Evolutionary conservation across 768 basidiomycete species (phyloP).

Genomic region (Fomitopsis serialis): DNA sequence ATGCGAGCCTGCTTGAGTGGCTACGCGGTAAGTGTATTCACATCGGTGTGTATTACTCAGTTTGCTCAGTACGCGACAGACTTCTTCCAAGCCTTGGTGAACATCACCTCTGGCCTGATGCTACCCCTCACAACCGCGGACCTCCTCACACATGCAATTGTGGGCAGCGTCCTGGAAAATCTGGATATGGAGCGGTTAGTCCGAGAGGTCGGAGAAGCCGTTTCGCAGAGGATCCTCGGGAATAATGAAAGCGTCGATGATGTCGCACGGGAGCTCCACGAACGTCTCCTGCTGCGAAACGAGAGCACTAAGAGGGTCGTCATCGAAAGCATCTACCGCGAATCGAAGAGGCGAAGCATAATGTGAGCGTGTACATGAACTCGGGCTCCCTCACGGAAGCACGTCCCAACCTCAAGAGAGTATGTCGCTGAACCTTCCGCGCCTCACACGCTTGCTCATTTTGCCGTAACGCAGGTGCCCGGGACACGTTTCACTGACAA

Average conservation of each 20-base stretch:
- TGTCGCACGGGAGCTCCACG: slow-evolving; percentile 90
- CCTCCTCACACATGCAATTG: slow-evolving; percentile 91
- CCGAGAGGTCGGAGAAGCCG: slow-evolving; percentile 89
- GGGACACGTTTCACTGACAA: slow-evolving; percentile 98
- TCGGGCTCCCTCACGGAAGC: slow-evolving; percentile 70
- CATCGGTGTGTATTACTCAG: slow-evolving; percentile 8
- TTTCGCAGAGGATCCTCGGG: slow-evolving; percentile 86
- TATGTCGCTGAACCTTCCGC: background rate
- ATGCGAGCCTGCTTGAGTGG: slow-evolving; percentile 95
- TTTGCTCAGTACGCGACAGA: slow-evolving; percentile 75
- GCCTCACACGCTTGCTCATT: background rate
- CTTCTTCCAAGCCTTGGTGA: slow-evolving; percentile 89
- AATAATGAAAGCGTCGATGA: slow-evolving; percentile 96
- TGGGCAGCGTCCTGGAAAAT: slow-evolving; percentile 94
- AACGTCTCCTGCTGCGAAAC: slow-evolving; percentile 83
- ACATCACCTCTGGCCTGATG: slow-evolving; percentile 94
- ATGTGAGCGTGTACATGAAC: slow-evolving; percentile 79
- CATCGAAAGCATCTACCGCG: slow-evolving; percentile 94
- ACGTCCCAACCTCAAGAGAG: slow-evolving; percentile 73
- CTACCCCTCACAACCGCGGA: slow-evolving; percentile 94
- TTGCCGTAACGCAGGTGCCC: slow-evolving; percentile 59
- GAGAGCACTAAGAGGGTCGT: slow-evolving; percentile 97
- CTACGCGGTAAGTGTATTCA: slow-evolving; percentile 59
- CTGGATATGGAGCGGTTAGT: slow-evolving; percentile 98
- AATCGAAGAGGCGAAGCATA: slow-evolving; percentile 87